These are phyloP conservation scores for Phanerochaete carnosa DNA, from an alignment of 768 basidiomycete genomes.

Conservation along the genomic window DNA sequence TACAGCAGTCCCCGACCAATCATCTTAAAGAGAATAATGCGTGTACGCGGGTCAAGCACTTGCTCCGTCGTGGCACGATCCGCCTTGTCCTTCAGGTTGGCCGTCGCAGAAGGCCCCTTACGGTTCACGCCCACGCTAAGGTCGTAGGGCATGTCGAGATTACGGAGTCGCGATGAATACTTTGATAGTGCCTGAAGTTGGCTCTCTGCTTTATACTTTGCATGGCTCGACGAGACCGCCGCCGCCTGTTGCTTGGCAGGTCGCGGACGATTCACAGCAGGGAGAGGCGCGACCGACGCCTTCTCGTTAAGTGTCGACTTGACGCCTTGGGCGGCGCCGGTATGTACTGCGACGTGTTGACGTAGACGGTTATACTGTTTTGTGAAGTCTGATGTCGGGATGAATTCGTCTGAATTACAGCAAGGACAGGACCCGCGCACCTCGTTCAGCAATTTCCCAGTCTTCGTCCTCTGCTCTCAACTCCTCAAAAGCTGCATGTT, in stretches of 20 bases:
- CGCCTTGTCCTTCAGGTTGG: constrained; percentile 91
- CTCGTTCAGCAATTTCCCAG: constrained; percentile 83
- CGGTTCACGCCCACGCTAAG: constrained; percentile 77
- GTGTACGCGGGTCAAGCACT: constrained; percentile 93
- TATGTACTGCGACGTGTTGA: constrained; percentile 85
- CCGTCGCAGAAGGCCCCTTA: constrained; percentile 86
- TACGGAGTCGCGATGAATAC: constrained; percentile 69
- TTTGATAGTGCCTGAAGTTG: constrained; percentile 75
- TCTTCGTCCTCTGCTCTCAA: constrained; percentile 79
- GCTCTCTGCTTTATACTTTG: constrained; percentile 61
- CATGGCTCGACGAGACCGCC: constrained; percentile 17
- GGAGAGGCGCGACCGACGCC: constrained; percentile 56
- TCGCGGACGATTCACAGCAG: constrained; percentile 68
- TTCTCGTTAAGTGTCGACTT: constrained; percentile 49
- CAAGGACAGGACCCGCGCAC: constrained; percentile 34
- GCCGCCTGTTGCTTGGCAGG: constrained; percentile 26
- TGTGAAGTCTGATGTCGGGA: constrained; percentile 75
- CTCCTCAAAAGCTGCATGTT: constrained; percentile 38
- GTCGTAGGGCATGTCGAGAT: constrained; percentile 72
- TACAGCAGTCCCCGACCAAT: constrained; percentile 85
- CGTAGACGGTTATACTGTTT: constrained; percentile 96
- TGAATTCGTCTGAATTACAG: not conserved
- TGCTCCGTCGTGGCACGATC: constrained; percentile 97
- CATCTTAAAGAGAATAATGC: constrained; percentile 95
- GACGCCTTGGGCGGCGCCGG: constrained; percentile 62